Evolutionary conservation across 2,329 filamentous ascomycete species (phyloP).

Genomic region (Aaosphaeria pasadenensis): DNA sequence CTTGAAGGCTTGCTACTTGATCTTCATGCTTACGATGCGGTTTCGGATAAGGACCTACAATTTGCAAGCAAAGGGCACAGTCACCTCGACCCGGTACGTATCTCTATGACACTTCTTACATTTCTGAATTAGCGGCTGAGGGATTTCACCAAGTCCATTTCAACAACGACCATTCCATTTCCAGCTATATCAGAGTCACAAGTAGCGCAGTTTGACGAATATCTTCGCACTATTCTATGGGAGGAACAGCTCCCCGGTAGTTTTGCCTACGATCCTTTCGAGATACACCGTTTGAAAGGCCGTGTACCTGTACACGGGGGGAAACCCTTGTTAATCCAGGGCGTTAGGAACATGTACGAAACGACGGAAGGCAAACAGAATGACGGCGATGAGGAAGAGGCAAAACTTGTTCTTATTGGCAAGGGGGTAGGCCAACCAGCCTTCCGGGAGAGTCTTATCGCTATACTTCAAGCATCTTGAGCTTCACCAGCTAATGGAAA

Average conservation of each 20-base stretch:
- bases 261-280: conserved; percentile 49
- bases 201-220: conserved; percentile 67
- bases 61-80: conserved; percentile 77
- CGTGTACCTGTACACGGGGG: conserved; percentile 66
- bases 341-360: conserved; percentile 91
- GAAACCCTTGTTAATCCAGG: conserved; percentile 75
- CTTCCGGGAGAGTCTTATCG: conserved; percentile 12
- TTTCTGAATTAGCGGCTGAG: neutral
- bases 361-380: conserved; percentile 59
- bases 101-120: neutral
- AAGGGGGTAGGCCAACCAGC: conserved; percentile 21
- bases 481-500: neutral
- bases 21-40: conserved; percentile 86
- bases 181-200: conserved; percentile 57
- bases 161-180: conserved; percentile 72
- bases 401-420: conserved; percentile 33
- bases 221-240: conserved; percentile 84
- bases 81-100: conserved; percentile 77
- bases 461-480: conserved; percentile 1
- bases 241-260: conserved; percentile 59
- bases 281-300: conserved; percentile 87
- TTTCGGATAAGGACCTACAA: conserved; percentile 63
- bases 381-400: conserved; percentile 2
- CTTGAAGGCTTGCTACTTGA: conserved; percentile 86
- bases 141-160: conserved; percentile 63